Conservation (phyloP, 208 protist species). For the Leptomonas seymouri region DNA sequence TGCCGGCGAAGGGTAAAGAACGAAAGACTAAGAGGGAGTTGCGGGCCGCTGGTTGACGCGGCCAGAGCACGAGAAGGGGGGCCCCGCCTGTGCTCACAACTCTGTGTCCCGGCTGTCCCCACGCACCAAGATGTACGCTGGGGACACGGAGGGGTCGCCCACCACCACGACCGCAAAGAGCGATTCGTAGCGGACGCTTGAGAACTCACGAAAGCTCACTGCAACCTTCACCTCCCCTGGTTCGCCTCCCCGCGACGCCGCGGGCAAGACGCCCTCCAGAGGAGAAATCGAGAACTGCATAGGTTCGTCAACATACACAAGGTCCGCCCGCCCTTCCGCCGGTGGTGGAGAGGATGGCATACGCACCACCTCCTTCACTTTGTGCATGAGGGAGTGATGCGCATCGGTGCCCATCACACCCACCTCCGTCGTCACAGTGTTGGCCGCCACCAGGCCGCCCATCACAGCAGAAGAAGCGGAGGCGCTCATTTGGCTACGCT, state of each 20-base stretch:
- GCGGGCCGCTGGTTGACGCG: background rate
- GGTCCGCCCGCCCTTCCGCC: conserved; percentile 20
- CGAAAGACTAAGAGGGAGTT: no score
- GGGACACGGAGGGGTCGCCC: conserved; percentile 33
- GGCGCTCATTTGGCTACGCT: conserved; percentile 6
- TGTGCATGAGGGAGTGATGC: conserved; percentile 29
- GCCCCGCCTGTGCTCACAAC: conserved; percentile 35
- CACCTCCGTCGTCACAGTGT: conserved; percentile 24
- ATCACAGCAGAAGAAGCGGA: background rate
- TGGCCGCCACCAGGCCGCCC: background rate
- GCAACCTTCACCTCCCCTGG: conserved; percentile 47
- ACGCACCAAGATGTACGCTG: conserved; percentile 50
- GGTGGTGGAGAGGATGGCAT: conserved; percentile 41
- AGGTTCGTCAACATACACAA: conserved; percentile 38
- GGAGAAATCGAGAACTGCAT: conserved; percentile 59
- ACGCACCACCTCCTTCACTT: conserved; percentile 46
- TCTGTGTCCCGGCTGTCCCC: conserved; percentile 87
- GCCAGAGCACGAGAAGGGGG: background rate
- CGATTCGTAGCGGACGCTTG: conserved; percentile 73
- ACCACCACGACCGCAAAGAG: conserved; percentile 62
- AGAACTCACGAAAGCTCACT: conserved; percentile 66
- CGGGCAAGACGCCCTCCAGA: conserved; percentile 52
- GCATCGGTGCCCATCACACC: conserved; percentile 12
- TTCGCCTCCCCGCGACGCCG: conserved; percentile 71
- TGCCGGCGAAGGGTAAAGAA: background rate